Base-by-base conservation (phyloP, 2,329 filamentous ascomycete species). In the Claviceps fusiformis region DNA sequence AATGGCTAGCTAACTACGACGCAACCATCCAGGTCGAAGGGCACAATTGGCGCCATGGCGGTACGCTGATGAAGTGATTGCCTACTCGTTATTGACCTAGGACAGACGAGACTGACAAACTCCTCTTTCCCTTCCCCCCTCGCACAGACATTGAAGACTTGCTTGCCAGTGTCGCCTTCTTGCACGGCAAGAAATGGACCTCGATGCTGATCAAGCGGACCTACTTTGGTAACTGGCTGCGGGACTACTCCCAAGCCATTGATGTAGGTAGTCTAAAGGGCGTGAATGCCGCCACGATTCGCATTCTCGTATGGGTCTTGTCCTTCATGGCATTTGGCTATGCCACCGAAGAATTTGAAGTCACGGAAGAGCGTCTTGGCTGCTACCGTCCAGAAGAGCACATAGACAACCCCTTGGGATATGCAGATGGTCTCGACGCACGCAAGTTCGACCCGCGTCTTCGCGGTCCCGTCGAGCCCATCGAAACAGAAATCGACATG, bases 201-300 rank as follows among this genome's bases (percentile, higher is more conserved):
- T 82, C 82, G 15, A 83, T 87, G 75, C 81, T 87, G 71, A 78
- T 92, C 54, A 86, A 86, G 70, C 78, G 87, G 55, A 84, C 85
- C 35, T 92, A 90, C 71, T 92, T 92, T 73, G 87, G 88, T 56
- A 93, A 93, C 70, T 93, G 88, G 87, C 74, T 92, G 45, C 80
- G 88, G 57, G 88, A 92, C 71, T 93, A 93, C 68, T 90, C 86
- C 13, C 87, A 92, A 65, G 88, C 87, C 41, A 78, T 92, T 68
- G 88, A 92, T 64, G 84, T 91, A 13, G 86, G 86, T 51, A 89
- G 85, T 57, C 70, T 93, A 58, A 91, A 90, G 70, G 84, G 83
- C 57, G 83, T 89, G 57, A 88, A 87, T 59, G 84, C 86, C 39
- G 83, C 85, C 43, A 90, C 87, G 3, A 87, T 93, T 62, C 79